Evolutionary conservation across 2,329 filamentous ascomycete genomes (phyloP).

Genomic region (Fusarium oligoseptatum): DNA sequence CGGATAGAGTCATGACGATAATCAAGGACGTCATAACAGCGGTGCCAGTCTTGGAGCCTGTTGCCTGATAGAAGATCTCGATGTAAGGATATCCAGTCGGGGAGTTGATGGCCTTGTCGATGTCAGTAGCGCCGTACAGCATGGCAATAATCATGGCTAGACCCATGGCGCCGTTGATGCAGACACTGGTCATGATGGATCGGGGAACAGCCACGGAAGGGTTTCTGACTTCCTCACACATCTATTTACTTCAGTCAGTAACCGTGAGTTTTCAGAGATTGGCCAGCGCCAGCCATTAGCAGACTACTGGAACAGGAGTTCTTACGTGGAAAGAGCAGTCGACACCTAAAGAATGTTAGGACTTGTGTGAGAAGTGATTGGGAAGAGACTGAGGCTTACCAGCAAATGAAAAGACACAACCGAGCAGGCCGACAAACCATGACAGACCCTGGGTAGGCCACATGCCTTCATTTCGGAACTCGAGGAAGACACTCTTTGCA

Average conservation of each 20-base stretch:
- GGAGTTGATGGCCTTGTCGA: slow-evolving; percentile 36
- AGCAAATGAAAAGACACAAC: slow-evolving; percentile 42
- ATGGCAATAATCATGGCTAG: slow-evolving; percentile 43
- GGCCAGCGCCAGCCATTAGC: background rate
- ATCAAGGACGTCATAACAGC: slow-evolving; percentile 37
- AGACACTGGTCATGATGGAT: slow-evolving; percentile 42
- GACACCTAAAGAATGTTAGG: slow-evolving; percentile 29
- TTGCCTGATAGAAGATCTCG: slow-evolving; percentile 43
- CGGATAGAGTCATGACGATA: slow-evolving; percentile 41
- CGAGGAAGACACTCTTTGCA: slow-evolving; percentile 47
- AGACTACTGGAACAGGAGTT: background rate
- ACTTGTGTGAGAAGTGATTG: background rate
- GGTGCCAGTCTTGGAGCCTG: slow-evolving; percentile 33
- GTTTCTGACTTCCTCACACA: slow-evolving; percentile 43
- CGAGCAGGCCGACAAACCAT: slow-evolving; percentile 42
- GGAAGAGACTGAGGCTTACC: slow-evolving; percentile 20
- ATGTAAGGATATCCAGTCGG: slow-evolving; percentile 43
- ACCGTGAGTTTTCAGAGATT: fast-evolving
- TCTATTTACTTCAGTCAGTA: slow-evolving; percentile 12
- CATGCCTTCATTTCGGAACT: slow-evolving; percentile 43
- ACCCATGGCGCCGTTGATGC: slow-evolving; percentile 37
- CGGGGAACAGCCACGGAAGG: slow-evolving; percentile 38
- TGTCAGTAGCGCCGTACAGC: slow-evolving; percentile 41
- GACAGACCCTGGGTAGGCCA: slow-evolving; percentile 41
- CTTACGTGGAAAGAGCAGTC: slow-evolving; percentile 44